These are phyloP conservation scores for Spergularia marina DNA, from an alignment of 148 eudicot species.

Conservation along the genomic window DNA sequence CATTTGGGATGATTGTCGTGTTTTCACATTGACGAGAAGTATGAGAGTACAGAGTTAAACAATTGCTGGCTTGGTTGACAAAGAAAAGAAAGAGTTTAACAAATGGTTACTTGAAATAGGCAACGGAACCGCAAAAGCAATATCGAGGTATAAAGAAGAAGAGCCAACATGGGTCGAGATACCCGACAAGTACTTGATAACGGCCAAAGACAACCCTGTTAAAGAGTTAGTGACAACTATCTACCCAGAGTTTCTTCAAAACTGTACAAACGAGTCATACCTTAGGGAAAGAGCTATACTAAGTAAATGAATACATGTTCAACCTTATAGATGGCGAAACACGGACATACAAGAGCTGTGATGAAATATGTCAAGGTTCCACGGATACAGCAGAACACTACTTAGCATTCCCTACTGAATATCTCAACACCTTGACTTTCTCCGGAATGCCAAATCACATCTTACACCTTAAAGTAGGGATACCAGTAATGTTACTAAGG, in stretches of 20 bases:
- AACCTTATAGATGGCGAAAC: not conserved
- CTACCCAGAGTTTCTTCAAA: not conserved
- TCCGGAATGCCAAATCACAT: not conserved
- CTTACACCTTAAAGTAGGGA: not conserved
- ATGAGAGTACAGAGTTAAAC: not conserved
- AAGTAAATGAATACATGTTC: conserved; percentile 14
- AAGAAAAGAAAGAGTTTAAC: not conserved
- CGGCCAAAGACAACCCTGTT: too few relatives aligned
- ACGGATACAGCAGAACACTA: not conserved
- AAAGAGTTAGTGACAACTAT: too few relatives aligned
- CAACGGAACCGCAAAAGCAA: not conserved
- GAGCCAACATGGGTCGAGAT: conserved; percentile 14
- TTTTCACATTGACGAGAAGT: not conserved
- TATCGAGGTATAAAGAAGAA: not conserved
- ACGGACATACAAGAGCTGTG: not conserved
- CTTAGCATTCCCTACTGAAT: not conserved
- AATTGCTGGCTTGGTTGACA: not conserved
- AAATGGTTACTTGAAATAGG: not conserved
- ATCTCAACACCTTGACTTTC: not conserved
- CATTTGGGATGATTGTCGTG: not conserved
- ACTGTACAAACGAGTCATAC: not conserved
- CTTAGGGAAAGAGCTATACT: conserved; percentile 1
- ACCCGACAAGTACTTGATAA: not conserved
- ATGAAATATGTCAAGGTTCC: not conserved
- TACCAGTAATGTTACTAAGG: conserved; percentile 8